A percentile compares a stretch with the other conserved stretches of the same genome.
Evolutionary conservation across 805 yeast species (phyloP).

Genomic region (Ogataea ramenticola): DNA sequence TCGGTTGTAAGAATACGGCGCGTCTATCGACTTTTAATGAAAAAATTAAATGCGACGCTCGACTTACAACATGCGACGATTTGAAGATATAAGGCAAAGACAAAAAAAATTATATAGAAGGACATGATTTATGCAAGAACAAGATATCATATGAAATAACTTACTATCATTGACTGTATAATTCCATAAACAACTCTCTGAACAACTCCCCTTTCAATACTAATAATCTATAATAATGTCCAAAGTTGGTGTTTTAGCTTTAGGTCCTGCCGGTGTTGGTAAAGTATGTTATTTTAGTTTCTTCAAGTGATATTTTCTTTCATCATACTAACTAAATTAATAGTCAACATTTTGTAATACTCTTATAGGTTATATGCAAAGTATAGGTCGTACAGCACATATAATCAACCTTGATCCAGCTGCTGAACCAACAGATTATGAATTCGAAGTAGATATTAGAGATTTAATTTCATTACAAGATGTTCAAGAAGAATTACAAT

Average conservation of each 20-base stretch:
- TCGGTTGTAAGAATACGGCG: too few species aligned
- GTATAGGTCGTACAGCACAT: slow-evolving; percentile 88
- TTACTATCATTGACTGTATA: too few species aligned
- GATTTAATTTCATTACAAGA: slow-evolving; percentile 87
- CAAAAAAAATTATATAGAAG: too few species aligned
- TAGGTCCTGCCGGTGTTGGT: slow-evolving; percentile 99
- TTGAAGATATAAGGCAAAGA: too few species aligned
- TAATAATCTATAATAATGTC: slow-evolving; percentile 48
- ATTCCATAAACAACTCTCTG: too few species aligned
- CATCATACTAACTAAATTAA: neutral
- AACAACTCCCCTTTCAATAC: too few species aligned
- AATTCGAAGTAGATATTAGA: slow-evolving; percentile 86
- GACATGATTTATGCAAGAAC: too few species aligned
- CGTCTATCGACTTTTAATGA: too few species aligned
- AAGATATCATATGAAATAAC: too few species aligned
- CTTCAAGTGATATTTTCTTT: neutral
- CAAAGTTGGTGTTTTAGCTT: slow-evolving; percentile 84
- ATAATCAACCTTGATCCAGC: slow-evolving; percentile 96
- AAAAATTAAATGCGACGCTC: too few species aligned
- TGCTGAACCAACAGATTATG: slow-evolving; percentile 87
- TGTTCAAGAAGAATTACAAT: slow-evolving; percentile 88
- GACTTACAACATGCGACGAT: too few species aligned
- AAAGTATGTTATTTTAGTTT: slow-evolving; percentile 30
- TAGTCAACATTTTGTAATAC: slow-evolving; percentile 84
- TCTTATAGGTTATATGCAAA: slow-evolving; percentile 79